phyloP scores from a whole-genome alignment of 306 rosid species.

The Macrotyloma uniflorum region DNA sequence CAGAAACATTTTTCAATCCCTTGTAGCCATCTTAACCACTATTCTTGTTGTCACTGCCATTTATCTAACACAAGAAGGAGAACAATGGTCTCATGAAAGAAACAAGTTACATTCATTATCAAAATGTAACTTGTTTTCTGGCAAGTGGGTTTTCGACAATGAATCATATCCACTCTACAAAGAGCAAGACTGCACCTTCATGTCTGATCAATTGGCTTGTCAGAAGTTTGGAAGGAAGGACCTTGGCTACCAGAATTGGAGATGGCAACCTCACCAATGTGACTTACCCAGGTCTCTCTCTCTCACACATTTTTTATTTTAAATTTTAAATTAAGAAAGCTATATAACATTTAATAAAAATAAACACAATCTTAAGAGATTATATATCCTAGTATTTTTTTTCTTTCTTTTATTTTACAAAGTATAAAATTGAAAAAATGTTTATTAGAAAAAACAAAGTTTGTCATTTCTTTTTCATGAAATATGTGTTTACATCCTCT shows the following conservation, averaged over 20 bases:
- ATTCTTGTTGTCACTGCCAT: conserved; percentile 51
- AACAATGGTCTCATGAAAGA: conserved; percentile 29
- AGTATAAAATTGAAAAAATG: not conserved
- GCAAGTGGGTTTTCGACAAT: conserved; percentile 78
- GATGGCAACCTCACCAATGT: conserved; percentile 79
- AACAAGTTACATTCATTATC: conserved; percentile 1
- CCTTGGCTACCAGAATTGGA: conserved; percentile 63
- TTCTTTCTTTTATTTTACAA: too few species aligned
- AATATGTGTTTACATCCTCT: too few species aligned
- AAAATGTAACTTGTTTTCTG: conserved; percentile 62
- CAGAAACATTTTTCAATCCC: conserved; percentile 60
- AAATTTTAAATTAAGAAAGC: not conserved
- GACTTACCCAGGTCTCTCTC: conserved; percentile 66
- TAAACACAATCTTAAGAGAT: not conserved
- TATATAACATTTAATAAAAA: not conserved
- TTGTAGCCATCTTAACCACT: conserved; percentile 52
- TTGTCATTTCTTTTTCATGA: not conserved
- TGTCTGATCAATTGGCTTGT: conserved; percentile 94
- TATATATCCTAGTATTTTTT: not conserved
- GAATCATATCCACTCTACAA: conserved; percentile 69
- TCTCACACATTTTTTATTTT: too few species aligned
- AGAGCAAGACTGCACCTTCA: conserved; percentile 63
- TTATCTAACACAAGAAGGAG: conserved; percentile 60
- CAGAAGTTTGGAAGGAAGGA: conserved; percentile 80
- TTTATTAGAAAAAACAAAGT: not conserved